Base-by-base conservation (phyloP, 1,139 yeast genomes). In the Nakaseomyces delphensis region DNA sequence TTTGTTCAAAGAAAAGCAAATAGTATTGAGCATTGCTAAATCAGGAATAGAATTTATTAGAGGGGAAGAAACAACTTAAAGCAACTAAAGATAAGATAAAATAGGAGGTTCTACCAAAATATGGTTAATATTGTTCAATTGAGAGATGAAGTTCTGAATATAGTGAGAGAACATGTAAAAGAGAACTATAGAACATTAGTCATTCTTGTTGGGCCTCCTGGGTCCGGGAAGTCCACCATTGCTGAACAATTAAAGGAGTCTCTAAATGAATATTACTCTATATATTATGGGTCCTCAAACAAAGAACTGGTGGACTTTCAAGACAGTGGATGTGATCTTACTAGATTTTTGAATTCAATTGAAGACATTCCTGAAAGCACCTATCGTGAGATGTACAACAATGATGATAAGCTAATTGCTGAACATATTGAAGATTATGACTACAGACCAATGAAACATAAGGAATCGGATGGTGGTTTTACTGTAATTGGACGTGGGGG, bases 201-300 rank as follows among this genome's bases (percentile, higher is more conserved):
- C 6, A 66, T 82, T 0, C 55, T 85, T 14, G 79, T 80, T 4
- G 95, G 95, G 0, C 71, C 79, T 0, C 95, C 95, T 1, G 95
- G 95, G 3, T 77, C 89, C 1, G 95, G 95, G 0, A 85, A 85
- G 56, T 73, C 87, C 2, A 83, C 94, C 0, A 59, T 79, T 36
- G 79, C 87, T 0, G 57, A 60, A 32, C 48, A 57, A 10, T 66
- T 77, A 2, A 68, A 69, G 29, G 57, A 60, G n/a, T 50, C 53
- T n/a, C 55, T 77, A 20, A 71, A 73, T 49, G 31, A 43, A 7
- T 42, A 48, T 31, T 59, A 39, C 31, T 31, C 48, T 7, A 33
- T 43, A 3, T 51, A 46, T n/a, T 33, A 27, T 49, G 16, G 13
- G 23, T 20, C 13, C 25, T 6, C 38, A 33, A 23, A 18, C 33